Conservation (phyloP, 306 rosid genomes). For the Vachellia pachyceras region DNA sequence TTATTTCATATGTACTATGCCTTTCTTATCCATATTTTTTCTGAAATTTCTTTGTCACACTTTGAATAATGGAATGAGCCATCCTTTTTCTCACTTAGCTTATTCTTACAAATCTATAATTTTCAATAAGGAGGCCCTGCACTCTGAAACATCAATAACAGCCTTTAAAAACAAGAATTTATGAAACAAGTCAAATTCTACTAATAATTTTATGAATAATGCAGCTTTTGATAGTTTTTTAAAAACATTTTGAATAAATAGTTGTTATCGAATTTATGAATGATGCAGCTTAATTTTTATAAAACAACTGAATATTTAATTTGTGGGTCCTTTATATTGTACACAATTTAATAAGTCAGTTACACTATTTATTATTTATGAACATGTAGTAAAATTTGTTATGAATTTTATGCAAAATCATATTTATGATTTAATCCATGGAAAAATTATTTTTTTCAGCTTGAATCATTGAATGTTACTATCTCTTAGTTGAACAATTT, state of each 20-base stretch:
- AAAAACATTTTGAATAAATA: background rate
- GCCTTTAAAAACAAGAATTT: background rate
- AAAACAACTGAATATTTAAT: background rate
- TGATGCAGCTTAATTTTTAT: background rate
- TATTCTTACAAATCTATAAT: background rate
- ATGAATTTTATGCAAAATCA: background rate
- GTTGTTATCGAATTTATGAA: background rate
- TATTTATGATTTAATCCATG: background rate
- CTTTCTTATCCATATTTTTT: background rate
- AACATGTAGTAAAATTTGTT: background rate
- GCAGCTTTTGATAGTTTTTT: background rate
- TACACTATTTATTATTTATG: background rate
- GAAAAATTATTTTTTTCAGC: background rate
- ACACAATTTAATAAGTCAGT: background rate
- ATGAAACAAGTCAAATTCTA: background rate
- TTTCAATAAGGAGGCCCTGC: background rate
- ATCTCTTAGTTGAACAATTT: no score
- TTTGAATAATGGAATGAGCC: slow-evolving; percentile 4
- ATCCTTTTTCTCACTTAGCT: background rate
- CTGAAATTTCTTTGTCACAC: slow-evolving; percentile 8
- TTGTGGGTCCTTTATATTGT: background rate
- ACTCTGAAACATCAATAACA: background rate
- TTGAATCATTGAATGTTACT: background rate
- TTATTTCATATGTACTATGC: background rate
- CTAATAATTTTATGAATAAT: background rate